These are phyloP conservation scores for Podospora pseudocomata DNA, from an alignment of 495 filamentous ascomycete genomes.

Conservation along the genomic window DNA sequence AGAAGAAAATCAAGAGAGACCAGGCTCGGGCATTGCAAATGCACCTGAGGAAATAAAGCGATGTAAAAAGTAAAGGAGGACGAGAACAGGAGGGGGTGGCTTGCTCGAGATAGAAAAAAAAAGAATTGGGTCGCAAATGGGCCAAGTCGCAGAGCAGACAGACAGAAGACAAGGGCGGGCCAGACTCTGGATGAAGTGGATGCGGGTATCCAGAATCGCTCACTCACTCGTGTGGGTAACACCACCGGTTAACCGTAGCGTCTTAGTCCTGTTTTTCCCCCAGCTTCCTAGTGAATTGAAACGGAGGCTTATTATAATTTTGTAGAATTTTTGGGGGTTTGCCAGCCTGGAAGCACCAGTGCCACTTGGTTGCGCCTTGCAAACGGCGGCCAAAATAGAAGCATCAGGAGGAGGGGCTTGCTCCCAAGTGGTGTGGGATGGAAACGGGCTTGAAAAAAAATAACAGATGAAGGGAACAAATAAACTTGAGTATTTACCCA, in stretches of 20 bases:
- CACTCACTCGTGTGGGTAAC: background rate
- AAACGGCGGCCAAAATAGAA: background rate
- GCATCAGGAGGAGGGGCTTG: background rate
- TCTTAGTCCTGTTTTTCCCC: background rate
- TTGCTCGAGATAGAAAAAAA: background rate
- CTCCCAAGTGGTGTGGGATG: background rate
- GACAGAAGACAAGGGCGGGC: too few relatives aligned
- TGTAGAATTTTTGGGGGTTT: background rate
- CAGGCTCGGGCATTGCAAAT: constrained; percentile 3
- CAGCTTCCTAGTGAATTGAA: background rate
- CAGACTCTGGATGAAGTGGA: background rate
- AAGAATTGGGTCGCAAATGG: background rate
- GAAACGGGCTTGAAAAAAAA: background rate
- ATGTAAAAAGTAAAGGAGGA: background rate
- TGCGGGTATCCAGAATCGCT: background rate
- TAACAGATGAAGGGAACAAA: background rate
- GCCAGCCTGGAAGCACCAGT: background rate
- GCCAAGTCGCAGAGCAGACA: background rate
- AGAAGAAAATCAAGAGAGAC: constrained; percentile 16
- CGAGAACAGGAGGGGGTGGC: constrained; percentile 16
- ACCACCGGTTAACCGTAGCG: background rate
- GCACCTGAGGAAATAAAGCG: background rate
- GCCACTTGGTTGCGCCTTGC: background rate
- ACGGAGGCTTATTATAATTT: background rate
- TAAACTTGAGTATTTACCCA: background rate